phyloP scores from a whole-genome alignment of 2,329 filamentous ascomycete species.

The Fusarium tupiense region DNA sequence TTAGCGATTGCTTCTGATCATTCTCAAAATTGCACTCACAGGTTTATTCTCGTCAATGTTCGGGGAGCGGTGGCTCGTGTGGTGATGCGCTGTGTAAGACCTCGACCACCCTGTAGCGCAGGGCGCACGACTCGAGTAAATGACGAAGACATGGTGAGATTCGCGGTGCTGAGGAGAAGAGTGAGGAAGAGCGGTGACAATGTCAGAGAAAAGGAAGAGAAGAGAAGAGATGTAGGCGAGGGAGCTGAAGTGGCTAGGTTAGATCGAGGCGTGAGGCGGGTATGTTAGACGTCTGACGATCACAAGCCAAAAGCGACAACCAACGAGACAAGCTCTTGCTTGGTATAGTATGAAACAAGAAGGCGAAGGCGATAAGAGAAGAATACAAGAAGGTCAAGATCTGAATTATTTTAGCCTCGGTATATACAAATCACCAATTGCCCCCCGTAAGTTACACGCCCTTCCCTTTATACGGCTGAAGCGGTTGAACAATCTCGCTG shows the following conservation, averaged over 20 bases:
- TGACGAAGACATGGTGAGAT: conserved; percentile 53
- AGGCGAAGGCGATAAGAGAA: neutral
- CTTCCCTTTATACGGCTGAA: conserved; percentile 21
- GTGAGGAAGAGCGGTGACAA: neutral
- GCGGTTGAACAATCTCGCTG: conserved; percentile 29
- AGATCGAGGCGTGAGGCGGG: conserved; percentile 16
- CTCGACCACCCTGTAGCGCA: conserved; percentile 58
- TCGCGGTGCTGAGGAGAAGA: neutral
- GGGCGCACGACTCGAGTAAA: conserved; percentile 62
- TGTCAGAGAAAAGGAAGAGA: neutral
- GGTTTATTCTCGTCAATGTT: conserved; percentile 34
- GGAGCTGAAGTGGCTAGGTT: neutral
- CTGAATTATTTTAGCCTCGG: conserved; percentile 17
- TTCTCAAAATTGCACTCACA: conserved; percentile 38
- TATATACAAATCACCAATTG: conserved; percentile 9
- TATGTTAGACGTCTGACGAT: conserved; percentile 22
- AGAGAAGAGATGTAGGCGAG: neutral
- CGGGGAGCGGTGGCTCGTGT: conserved; percentile 33
- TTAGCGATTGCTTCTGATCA: neutral
- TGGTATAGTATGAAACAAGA: neutral
- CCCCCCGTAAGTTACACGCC: conserved; percentile 5
- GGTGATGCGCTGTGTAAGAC: conserved; percentile 45
- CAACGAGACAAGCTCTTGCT: conserved; percentile 7
- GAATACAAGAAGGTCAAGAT: neutral
- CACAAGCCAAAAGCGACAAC: conserved; percentile 27